These are phyloP conservation scores for Didymella segeticola DNA, from an alignment of 2,329 filamentous ascomycete genomes.

Conservation along the genomic window DNA sequence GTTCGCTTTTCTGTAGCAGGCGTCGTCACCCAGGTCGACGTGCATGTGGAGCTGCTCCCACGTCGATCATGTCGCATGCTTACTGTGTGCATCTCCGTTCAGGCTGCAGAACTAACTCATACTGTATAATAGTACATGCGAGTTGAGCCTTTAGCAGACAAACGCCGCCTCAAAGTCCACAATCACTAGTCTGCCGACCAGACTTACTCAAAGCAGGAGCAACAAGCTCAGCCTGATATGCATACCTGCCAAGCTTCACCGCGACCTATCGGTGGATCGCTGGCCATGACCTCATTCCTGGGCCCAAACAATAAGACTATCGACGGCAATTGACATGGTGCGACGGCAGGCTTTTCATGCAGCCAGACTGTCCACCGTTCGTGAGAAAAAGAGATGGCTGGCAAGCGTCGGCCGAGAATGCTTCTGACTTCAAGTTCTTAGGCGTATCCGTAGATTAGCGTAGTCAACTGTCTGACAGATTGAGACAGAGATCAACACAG, in stretches of 20 bases:
- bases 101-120: too few relatives aligned
- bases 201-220: slow-evolving; percentile 1
- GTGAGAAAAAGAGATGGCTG: slow-evolving; percentile 3
- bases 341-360: neutral
- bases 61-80: slow-evolving; percentile 12
- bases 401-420: neutral
- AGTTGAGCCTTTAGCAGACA: too few relatives aligned
- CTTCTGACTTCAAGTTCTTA: neutral
- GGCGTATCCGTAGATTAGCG: neutral
- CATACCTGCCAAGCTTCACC: slow-evolving; percentile 14
- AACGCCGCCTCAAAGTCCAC: neutral
- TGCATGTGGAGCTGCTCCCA: slow-evolving; percentile 10
- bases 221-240: slow-evolving; percentile 10
- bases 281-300: neutral
- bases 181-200: neutral
- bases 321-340: slow-evolving; percentile 6
- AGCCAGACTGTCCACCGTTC: neutral
- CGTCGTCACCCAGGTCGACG: slow-evolving; percentile 14
- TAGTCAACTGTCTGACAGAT: too few relatives aligned
- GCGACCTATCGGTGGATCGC: neutral
- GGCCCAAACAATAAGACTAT: neutral
- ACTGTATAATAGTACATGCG: too few relatives aligned
- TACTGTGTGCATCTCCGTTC: slow-evolving; percentile 7
- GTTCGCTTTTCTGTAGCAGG: slow-evolving; percentile 7
- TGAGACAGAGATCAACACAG: neutral